These are phyloP conservation scores for Aspergillus awamori DNA, from an alignment of 2,329 filamentous ascomycete species.

Conservation along the genomic window DNA sequence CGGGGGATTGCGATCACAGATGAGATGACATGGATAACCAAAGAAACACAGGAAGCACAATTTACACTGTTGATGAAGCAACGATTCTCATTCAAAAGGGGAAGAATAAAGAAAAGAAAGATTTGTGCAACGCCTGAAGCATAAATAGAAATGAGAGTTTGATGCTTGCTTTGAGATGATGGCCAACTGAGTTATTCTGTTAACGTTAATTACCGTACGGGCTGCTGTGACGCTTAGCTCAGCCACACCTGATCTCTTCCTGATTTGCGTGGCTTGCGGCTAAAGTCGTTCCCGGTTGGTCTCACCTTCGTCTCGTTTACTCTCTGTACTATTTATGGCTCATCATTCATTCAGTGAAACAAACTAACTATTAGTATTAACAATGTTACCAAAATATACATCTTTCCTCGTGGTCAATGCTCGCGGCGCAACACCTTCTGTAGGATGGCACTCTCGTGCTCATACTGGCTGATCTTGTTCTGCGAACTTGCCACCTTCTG, in stretches of 20 bases:
- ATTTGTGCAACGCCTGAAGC: no score
- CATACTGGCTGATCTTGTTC: slow-evolving; percentile 71
- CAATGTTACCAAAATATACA: background rate
- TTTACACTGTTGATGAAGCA: background rate
- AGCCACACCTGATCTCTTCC: background rate
- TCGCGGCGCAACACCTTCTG: slow-evolving; percentile 70
- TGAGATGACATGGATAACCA: background rate
- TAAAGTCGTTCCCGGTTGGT: no score
- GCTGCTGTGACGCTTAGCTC: background rate
- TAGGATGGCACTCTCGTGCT: slow-evolving; percentile 69
- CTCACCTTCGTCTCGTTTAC: no score
- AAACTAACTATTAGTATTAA: no score
- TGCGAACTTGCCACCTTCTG: slow-evolving; percentile 74
- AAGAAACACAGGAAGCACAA: background rate
- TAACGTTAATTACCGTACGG: no score
- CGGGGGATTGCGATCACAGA: background rate
- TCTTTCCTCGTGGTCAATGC: slow-evolving; percentile 35
- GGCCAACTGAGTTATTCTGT: no score
- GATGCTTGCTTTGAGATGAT: no score
- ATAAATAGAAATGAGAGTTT: no score
- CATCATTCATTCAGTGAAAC: slow-evolving; percentile 1
- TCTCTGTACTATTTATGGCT: background rate
- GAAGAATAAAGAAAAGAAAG: no score
- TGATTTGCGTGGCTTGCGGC: no score
- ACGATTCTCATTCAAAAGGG: no score